Base-by-base conservation (phyloP, 2,329 filamentous ascomycete species). In the Pezicula neosporulosa region DNA sequence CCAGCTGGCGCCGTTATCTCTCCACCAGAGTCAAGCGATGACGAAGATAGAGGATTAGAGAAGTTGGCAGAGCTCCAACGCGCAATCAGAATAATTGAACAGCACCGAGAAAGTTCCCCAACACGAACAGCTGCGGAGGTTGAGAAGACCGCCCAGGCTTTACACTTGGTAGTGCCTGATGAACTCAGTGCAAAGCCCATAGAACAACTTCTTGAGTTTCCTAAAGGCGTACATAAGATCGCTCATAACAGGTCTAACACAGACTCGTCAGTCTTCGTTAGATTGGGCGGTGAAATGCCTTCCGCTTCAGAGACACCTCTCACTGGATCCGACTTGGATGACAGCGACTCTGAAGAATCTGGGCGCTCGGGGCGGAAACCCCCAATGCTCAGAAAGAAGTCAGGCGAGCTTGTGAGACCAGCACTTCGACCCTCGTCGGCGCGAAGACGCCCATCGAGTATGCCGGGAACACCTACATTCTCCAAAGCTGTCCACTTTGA, bases 401-500 rank as follows among this genome's bases (percentile, higher is more conserved):
- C 94, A 37, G 94, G 94, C 33, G 94, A 99, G 72, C 80, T 99
- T 35, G 94, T 99, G 52, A 86, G 94, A 62, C 94, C 94, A 12
- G 94, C 94, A 18, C 80, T 99, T 47, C 85, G 94, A 47, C 84
- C 87, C 37, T 77, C 89, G 12, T 89, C 88, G 13, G 68, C 73
- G n/a, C 81, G 82, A 58, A 81, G 90, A 58, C 83, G 94, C 52
- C 93, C 93, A 1, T 96, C 90, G 3, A 97, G 93, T 73, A 96
- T 97, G 90, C 94, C 94, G 8, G 94, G 94, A 49, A 99, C 94
- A 0, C 94, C 94, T 0, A 94, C 93, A 8, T 97, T 93, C 67
- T 88, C 87, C 60, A 99, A 99, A 70, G 91, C 89, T 12, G 94
- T 99, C n/a, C 94, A 99, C 71, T 99, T 99, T 67, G 94, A 97